These are phyloP conservation scores for Conringia planisiliqua DNA, from an alignment of 345 rosid species.

Conservation along the genomic window DNA sequence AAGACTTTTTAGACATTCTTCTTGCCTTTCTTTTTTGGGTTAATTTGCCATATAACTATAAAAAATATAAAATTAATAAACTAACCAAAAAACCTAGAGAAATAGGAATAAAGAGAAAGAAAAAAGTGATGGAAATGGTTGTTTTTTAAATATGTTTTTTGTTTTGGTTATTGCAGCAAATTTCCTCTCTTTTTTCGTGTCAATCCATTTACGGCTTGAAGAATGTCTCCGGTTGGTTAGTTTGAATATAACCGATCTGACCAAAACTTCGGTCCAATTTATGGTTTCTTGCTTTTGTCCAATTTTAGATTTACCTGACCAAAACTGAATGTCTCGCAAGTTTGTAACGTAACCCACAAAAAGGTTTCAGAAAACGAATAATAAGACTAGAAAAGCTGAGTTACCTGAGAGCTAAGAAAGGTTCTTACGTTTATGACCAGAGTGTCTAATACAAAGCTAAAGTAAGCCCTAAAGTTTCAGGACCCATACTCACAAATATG, in stretches of 20 bases:
- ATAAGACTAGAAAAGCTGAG: neutral
- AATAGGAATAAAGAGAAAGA: too few species aligned
- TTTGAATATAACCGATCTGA: too few species aligned
- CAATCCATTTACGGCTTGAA: neutral
- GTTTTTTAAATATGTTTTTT: too few species aligned
- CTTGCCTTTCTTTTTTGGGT: neutral
- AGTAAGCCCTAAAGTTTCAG: conserved; percentile 26
- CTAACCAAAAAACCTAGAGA: too few species aligned
- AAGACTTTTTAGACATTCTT: neutral
- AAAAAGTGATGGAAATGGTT: too few species aligned
- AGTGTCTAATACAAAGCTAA: conserved; percentile 29
- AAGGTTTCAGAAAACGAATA: neutral
- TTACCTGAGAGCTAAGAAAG: neutral
- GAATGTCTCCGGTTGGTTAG: neutral
- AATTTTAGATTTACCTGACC: neutral
- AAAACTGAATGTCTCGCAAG: neutral
- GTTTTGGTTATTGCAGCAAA: too few species aligned
- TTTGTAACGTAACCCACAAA: neutral
- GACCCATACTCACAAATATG: conserved; percentile 32
- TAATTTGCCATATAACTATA: too few species aligned
- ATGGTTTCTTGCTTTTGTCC: neutral
- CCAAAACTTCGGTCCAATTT: too few species aligned
- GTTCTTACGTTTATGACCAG: conserved; percentile 13
- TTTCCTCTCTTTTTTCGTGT: neutral
- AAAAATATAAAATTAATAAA: too few species aligned